Base-by-base conservation (phyloP, 495 filamentous ascomycete species). In the Penicillium malachiteum region DNA sequence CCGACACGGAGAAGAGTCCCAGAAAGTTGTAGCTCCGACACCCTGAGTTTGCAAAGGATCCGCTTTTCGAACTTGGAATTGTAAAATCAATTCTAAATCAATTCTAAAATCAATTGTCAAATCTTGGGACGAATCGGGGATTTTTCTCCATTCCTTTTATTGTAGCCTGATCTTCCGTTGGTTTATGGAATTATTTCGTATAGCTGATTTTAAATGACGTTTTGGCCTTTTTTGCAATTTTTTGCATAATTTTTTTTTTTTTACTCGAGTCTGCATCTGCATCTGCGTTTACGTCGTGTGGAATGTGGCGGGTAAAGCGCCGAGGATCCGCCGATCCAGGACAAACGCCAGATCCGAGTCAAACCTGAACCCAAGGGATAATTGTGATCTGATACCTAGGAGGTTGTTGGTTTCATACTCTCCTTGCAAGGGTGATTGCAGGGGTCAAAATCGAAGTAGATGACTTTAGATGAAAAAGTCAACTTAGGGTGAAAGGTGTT, bases 1-100 rank as follows among this genome's bases (percentile, higher is more conserved):
- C 13, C 34, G 41, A 10, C 47, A 26, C 63, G 63, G 63, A 58
- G 52, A 34, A 46, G 14, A n/a, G 31, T 57, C 59, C 48, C 49
- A 61, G 55, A 64, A 61, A 52, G 64, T 54, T 61, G 55, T 8
- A 49, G 46, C 50, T 56, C 64, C 64, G 60, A 67, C 59, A 55
- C 49, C 60, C 55, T 64, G 48, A 54, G 34, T 50, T 50, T 50
- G 31, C 40, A 48, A 48, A n/a, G 52, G 45, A 10, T 63, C 63
- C 50, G 18, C 52, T 26, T 54, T 50, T 44, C 21, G 21, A 26
- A 26, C 21, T 26, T 26, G 21, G 21, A 26, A 26, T 26, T 1
- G 21, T 26, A 26, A 26, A 26, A 26, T 26, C n/a, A n/a, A n/a
- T n/a, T n/a, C n/a, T n/a, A n/a, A n/a, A n/a, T n/a, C n/a, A n/a